Evolutionary conservation across 2,329 filamentous ascomycete genomes (phyloP).

Genomic region (Ophiocordyceps camponoti-leonardi): DNA sequence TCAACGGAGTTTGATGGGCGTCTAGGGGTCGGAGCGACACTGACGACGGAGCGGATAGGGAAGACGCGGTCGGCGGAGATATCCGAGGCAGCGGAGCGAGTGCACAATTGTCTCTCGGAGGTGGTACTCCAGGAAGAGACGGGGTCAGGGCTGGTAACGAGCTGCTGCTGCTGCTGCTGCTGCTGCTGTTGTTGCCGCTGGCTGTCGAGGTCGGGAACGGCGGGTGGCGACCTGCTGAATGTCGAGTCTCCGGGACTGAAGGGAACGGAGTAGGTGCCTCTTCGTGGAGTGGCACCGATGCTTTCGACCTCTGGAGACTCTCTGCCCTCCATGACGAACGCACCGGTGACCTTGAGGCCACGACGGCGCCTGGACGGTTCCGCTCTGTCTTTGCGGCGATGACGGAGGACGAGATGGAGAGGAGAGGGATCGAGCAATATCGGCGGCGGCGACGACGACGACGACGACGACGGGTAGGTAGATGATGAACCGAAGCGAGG

Average conservation of each 20-base stretch:
- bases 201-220: neutral
- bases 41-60: conserved; percentile 66
- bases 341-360: conserved; percentile 1
- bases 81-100: conserved; percentile 16
- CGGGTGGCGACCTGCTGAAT: neutral
- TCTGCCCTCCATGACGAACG: neutral
- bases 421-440: neutral
- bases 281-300: neutral
- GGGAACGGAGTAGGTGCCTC: neutral
- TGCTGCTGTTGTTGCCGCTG: neutral
- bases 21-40: conserved; percentile 38
- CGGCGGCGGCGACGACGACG: no score
- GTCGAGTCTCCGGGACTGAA: neutral
- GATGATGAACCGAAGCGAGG: no score
- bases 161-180: neutral
- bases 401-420: neutral
- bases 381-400: neutral
- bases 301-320: neutral
- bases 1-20: conserved; percentile 18
- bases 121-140: conserved; percentile 23
- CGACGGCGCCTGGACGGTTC: neutral
- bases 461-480: no score
- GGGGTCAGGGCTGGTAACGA: conserved; percentile 5
- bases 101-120: conserved; percentile 21
- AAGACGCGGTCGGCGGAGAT: conserved; percentile 47